Base-by-base conservation (phyloP, 2,329 filamentous ascomycete species). In the Trichoderma harzianum region DNA sequence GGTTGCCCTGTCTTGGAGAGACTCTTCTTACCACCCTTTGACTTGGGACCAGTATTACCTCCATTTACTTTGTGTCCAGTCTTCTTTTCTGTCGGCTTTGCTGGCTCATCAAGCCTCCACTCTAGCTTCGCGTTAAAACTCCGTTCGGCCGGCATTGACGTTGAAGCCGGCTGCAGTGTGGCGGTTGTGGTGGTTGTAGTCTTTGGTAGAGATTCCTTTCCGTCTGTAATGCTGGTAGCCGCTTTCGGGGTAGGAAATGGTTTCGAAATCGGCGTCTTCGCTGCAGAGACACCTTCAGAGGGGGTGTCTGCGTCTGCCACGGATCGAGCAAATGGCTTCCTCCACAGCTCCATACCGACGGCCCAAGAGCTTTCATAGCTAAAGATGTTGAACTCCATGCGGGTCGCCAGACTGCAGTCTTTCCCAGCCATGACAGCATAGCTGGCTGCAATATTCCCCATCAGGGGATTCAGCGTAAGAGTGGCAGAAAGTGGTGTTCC, bases 311-410 rank as follows among this genome's bases (percentile, higher is more conserved):
- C 79, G 7, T 82, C 81, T 7, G 83, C 76, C 28, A 76, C 81
- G 79, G 55, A 82, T 21, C 84, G 81, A 73, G 76, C 71, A 18
- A 82, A 80, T 24, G 85, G 85, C 77, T 89, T 91, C 78, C 93
- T 90, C 95, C 96, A 99, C 57, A 98, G 85, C 83, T 99, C 96
- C 83, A 94, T 93, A 16, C 96, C 96, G 28, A 98, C 88, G 30
- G 94, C 91, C 86, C 97, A 92, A 72, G 96, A 93, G 79, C 94
- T 97, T 84, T 99, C 96, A 84, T 98, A 99, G 79, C 94, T 97
- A 83, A 98, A 98, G 64, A 98, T 92, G 78, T 99, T 99, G 83
- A 99, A 99, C 78, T 97, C 94, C 83, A 98, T 95, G 64, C 92
- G 90, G 26, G 94, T 97, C 74, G 94, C 96, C 64, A 99, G 87